Evolutionary conservation across 129 eudicot species (phyloP).

Genomic region (Ambrosia trifida): DNA sequence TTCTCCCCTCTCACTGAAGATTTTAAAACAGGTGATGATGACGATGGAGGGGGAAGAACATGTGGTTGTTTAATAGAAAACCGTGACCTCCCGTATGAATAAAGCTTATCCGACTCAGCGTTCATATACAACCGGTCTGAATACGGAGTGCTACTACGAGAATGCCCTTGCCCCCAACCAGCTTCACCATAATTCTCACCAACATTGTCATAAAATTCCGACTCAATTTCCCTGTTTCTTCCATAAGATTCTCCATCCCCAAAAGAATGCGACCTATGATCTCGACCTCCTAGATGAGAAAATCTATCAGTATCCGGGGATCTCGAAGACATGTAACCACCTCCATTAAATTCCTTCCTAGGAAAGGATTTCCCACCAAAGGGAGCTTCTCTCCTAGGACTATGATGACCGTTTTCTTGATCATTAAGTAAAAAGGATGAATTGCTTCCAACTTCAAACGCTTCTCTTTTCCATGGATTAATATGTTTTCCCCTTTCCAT

Average conservation of each 20-base stretch:
- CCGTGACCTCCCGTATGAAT: slow-evolving; percentile 77
- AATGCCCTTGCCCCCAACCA: slow-evolving; percentile 62
- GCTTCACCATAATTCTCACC: slow-evolving; percentile 62
- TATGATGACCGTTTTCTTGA: slow-evolving; percentile 58
- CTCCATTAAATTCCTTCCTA: slow-evolving; percentile 57
- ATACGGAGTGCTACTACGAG: slow-evolving; percentile 45
- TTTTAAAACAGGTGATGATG: slow-evolving; percentile 47
- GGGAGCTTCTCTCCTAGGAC: slow-evolving; percentile 59
- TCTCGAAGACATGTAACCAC: slow-evolving; percentile 64
- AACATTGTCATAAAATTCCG: slow-evolving; percentile 53
- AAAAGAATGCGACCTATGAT: slow-evolving; percentile 60
- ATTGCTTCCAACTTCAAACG: slow-evolving; percentile 57
- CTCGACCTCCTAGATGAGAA: slow-evolving; percentile 49
- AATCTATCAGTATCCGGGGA: slow-evolving; percentile 57
- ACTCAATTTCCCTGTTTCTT: slow-evolving; percentile 48
- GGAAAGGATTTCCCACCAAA: slow-evolving; percentile 54
- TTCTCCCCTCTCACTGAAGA: slow-evolving; percentile 54
- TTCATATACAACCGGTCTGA: slow-evolving; percentile 59
- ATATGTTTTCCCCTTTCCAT: slow-evolving; percentile 60
- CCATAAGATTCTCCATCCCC: slow-evolving; percentile 57
- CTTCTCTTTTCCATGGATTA: slow-evolving; percentile 79
- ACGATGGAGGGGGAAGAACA: slow-evolving; percentile 83
- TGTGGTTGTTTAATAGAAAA: slow-evolving; percentile 83
- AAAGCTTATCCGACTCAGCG: slow-evolving; percentile 57
- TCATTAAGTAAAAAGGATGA: slow-evolving; percentile 50